phyloP scores from a whole-genome alignment of 495 filamentous ascomycete species.

The Schizothecium vesticola region DNA sequence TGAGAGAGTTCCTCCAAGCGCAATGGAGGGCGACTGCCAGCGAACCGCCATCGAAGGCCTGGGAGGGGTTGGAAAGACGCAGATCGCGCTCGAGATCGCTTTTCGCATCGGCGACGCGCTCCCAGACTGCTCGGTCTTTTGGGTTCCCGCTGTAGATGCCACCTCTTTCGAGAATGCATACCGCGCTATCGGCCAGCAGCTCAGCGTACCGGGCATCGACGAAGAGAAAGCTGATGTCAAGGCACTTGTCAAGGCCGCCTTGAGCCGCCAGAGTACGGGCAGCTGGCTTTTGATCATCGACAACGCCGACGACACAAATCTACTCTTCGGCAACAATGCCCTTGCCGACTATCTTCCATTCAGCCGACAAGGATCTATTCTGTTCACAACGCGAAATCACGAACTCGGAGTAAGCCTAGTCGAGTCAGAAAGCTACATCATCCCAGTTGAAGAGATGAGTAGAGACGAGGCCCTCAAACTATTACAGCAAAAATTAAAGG shows the following conservation, averaged over 20 bases:
- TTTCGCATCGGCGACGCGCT: slow-evolving; percentile 33
- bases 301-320: slow-evolving; percentile 43
- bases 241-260: slow-evolving; percentile 28
- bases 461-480: slow-evolving; percentile 19
- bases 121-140: slow-evolving; percentile 41
- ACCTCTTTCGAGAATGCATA: slow-evolving; percentile 41
- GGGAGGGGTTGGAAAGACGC: slow-evolving; percentile 46
- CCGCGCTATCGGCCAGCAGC: slow-evolving; percentile 33
- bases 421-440: slow-evolving; percentile 6
- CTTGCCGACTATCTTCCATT: slow-evolving; percentile 32
- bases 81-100: slow-evolving; percentile 50
- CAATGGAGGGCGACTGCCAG: slow-evolving; percentile 26
- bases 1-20: slow-evolving; percentile 16
- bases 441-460: slow-evolving; percentile 26
- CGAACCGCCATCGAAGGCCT: slow-evolving; percentile 43
- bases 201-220: slow-evolving; percentile 28
- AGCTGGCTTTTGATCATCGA: slow-evolving; percentile 50
- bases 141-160: slow-evolving; percentile 38
- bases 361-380: slow-evolving; percentile 31
- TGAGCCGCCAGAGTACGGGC: slow-evolving; percentile 28
- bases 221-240: slow-evolving; percentile 35
- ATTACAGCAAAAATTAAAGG: slow-evolving; percentile 12
- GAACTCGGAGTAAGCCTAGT: slow-evolving; percentile 18
- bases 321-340: slow-evolving; percentile 22
- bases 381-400: slow-evolving; percentile 38